Evolutionary conservation across 2,329 filamentous ascomycete species (phyloP).

Genomic region (Phialemoniopsis sp.): DNA sequence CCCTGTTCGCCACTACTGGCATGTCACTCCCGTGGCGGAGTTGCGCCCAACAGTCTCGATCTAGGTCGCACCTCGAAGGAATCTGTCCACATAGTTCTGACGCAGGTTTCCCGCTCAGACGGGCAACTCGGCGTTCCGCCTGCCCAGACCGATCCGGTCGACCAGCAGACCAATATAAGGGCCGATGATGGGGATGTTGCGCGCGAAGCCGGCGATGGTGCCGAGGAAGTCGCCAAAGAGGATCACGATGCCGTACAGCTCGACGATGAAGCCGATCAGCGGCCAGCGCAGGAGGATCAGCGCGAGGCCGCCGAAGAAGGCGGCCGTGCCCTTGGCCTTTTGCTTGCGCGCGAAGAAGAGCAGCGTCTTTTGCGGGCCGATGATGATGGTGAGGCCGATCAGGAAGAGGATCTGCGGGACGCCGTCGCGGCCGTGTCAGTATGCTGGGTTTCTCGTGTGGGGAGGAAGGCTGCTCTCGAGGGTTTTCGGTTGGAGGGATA

Average conservation of each 20-base stretch:
- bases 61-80: too few species aligned
- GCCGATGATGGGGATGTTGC: conserved; percentile 79
- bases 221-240: conserved; percentile 96
- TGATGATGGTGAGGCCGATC: conserved; percentile 92
- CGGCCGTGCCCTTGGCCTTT: conserved; percentile 86
- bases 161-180: conserved; percentile 76
- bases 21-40: too few species aligned
- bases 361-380: conserved; percentile 85
- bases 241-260: conserved; percentile 88
- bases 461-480: conserved; percentile 6
- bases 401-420: conserved; percentile 85
- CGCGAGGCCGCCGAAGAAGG: conserved; percentile 77
- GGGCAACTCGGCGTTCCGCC: conserved; percentile 72
- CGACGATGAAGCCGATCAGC: conserved; percentile 82
- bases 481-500: conserved; percentile 4
- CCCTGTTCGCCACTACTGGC: too few species aligned
- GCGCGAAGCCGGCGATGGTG: conserved; percentile 84
- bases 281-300: conserved; percentile 91
- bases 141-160: conserved; percentile 63
- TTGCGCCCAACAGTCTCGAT: too few species aligned
- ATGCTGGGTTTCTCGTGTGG: background rate
- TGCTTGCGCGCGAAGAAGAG: conserved; percentile 92
- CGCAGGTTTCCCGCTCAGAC: too few species aligned
- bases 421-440: conserved; percentile 1
- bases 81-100: too few species aligned